phyloP scores from a whole-genome alignment of 2,329 filamentous ascomycete genomes.

The Metarhizium rileyi region DNA sequence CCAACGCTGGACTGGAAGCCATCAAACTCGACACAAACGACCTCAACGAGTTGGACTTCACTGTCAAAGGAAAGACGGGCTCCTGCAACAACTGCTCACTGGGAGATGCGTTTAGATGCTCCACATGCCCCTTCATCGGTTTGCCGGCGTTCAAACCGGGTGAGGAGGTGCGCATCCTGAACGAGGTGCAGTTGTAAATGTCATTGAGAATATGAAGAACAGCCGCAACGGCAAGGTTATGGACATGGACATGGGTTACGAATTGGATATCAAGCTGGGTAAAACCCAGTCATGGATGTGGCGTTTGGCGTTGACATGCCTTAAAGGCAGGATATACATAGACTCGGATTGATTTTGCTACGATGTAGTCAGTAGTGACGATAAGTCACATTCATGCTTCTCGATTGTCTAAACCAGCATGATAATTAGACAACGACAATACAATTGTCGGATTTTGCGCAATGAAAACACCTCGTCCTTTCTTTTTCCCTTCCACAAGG shows the following conservation, averaged over 20 bases:
- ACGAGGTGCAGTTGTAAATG: conserved; percentile 69
- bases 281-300: conserved; percentile 3
- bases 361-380: background rate
- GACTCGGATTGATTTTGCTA: background rate
- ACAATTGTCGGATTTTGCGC: background rate
- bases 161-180: conserved; percentile 81
- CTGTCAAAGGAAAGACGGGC: conserved; percentile 91
- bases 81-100: conserved; percentile 91
- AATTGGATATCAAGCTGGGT: background rate
- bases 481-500: too few relatives aligned
- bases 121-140: conserved; percentile 71
- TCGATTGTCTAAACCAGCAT: background rate
- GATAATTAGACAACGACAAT: background rate
- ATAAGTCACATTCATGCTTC: background rate
- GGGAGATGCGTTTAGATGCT: conserved; percentile 78
- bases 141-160: conserved; percentile 95
- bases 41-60: conserved; percentile 83
- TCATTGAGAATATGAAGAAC: background rate
- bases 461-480: background rate
- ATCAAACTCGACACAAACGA: conserved; percentile 69
- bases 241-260: background rate
- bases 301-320: conserved; percentile 3
- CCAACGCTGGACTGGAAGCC: conserved; percentile 54
- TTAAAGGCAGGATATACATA: background rate
- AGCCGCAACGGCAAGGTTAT: background rate